Percentiles rank a stretch among this genome's conserved stretches.
Conservation (phyloP, 2,329 filamentous ascomycete species). For the Parascedosporium putredinis region DNA sequence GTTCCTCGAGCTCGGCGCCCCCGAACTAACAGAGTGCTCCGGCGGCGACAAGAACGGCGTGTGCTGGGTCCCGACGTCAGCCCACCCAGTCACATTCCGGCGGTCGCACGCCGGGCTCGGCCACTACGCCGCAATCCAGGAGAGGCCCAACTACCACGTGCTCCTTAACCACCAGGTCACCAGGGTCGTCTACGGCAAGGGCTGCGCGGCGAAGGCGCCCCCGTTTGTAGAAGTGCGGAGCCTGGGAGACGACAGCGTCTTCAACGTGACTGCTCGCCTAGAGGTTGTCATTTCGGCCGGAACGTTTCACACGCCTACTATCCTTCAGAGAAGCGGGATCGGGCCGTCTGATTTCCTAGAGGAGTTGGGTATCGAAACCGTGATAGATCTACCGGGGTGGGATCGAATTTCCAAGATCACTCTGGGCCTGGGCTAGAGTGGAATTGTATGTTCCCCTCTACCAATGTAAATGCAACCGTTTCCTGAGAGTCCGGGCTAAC, state of each 20-base stretch:
- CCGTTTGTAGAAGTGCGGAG: slow-evolving; percentile 13
- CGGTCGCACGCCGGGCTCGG: slow-evolving; percentile 20
- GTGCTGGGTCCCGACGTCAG: slow-evolving; percentile 20
- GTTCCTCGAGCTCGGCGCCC: slow-evolving; percentile 17
- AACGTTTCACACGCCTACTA: slow-evolving; percentile 36
- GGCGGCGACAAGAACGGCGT: slow-evolving; percentile 20
- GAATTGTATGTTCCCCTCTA: slow-evolving; percentile 8
- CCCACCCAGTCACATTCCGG: slow-evolving; percentile 17
- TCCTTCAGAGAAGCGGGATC: slow-evolving; percentile 39
- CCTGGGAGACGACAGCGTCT: slow-evolving; percentile 9
- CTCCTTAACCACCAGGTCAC: slow-evolving; percentile 19
- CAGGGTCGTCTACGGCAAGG: slow-evolving; percentile 13
- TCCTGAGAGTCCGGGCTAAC: neutral
- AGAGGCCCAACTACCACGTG: slow-evolving; percentile 15
- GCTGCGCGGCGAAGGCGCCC: neutral
- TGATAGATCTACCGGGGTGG: slow-evolving; percentile 44
- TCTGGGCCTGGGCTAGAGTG: slow-evolving; percentile 22
- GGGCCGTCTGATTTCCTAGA: slow-evolving; percentile 28
- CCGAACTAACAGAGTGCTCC: slow-evolving; percentile 9
- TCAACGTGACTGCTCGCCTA: slow-evolving; percentile 12
- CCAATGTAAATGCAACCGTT: neutral
- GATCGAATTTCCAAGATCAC: slow-evolving; percentile 46
- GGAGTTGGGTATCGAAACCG: slow-evolving; percentile 28
- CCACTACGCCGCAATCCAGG: slow-evolving; percentile 18
- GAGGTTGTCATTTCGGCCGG: slow-evolving; percentile 38